These are phyloP conservation scores for Ustilago tritici DNA, from an alignment of 1,284 basidiomycete species.

Conservation along the genomic window DNA sequence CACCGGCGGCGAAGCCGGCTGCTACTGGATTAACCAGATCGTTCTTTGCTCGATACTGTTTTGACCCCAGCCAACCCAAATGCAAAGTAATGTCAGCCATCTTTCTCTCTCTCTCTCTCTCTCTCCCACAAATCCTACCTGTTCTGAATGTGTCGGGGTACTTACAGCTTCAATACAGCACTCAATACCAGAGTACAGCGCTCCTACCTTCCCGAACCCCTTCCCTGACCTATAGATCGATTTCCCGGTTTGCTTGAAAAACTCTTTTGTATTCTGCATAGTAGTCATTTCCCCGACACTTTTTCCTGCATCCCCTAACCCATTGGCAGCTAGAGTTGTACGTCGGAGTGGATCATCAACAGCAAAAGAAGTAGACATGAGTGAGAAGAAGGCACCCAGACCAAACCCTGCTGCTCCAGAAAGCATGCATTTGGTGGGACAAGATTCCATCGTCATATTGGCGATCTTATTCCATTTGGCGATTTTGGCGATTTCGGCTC, in stretches of 20 bases:
- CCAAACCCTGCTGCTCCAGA: slow-evolving; percentile 84
- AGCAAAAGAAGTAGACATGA: slow-evolving; percentile 94
- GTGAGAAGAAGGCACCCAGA: slow-evolving; percentile 92
- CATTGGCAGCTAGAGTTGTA: slow-evolving; percentile 53
- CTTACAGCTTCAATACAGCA: slow-evolving; percentile 94
- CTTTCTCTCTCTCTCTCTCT: background rate
- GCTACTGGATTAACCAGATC: slow-evolving; percentile 65
- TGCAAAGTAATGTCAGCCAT: background rate
- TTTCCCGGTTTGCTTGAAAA: slow-evolving; percentile 94
- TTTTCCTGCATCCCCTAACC: slow-evolving; percentile 7
- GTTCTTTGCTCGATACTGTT: slow-evolving; percentile 67
- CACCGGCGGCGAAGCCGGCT: slow-evolving; percentile 63
- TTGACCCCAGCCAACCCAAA: background rate
- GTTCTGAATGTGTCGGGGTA: background rate
- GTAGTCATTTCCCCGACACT: slow-evolving; percentile 48
- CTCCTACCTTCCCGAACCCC: slow-evolving; percentile 94
- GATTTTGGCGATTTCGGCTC: slow-evolving; percentile 77
- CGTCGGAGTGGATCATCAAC: slow-evolving; percentile 84
- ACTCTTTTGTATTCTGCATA: slow-evolving; percentile 81
- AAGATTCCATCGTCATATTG: slow-evolving; percentile 82
- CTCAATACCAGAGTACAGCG: slow-evolving; percentile 91
- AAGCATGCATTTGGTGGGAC: slow-evolving; percentile 82
- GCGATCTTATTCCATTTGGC: slow-evolving; percentile 82
- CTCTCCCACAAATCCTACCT: too few relatives aligned
- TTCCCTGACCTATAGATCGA: slow-evolving; percentile 91